Evolutionary conservation across 179 eudicot genomes (phyloP).

Genomic region (Spergularia azorica): DNA sequence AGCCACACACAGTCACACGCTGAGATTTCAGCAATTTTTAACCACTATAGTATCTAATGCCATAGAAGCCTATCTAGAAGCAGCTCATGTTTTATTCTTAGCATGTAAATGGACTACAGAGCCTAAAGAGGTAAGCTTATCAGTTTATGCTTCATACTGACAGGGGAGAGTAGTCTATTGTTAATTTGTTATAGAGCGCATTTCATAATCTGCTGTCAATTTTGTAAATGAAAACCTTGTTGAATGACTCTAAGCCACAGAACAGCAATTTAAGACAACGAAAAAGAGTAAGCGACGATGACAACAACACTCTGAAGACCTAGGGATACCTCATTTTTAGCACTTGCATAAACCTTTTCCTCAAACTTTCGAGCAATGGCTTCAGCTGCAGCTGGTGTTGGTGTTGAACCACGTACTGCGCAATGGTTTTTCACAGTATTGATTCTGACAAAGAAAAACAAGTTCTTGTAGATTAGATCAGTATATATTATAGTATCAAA

Average conservation of each 20-base stretch:
- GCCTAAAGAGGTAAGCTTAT: too few species aligned
- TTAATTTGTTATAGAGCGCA: neutral
- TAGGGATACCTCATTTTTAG: constrained; percentile 19
- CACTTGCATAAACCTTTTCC: constrained; percentile 22
- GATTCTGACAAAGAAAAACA: constrained; percentile 10
- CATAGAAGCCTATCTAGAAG: neutral
- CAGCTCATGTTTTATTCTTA: neutral
- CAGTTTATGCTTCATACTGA: neutral
- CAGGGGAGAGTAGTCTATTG: neutral
- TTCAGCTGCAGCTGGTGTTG: neutral
- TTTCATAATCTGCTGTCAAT: neutral
- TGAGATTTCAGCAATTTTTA: constrained; percentile 14
- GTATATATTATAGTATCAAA: neutral
- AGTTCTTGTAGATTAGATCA: neutral
- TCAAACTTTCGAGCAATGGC: constrained; percentile 21
- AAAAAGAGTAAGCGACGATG: neutral
- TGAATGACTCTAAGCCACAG: neutral
- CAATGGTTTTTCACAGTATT: constrained; percentile 6
- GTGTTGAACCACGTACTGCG: neutral
- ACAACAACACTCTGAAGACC: neutral
- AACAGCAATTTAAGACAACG: neutral
- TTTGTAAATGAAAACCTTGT: too few species aligned
- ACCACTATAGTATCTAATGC: neutral
- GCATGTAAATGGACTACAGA: neutral
- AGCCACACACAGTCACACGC: neutral